Base-by-base conservation (phyloP, 1,284 basidiomycete genomes). In the Leucoagaricus sp. region DNA sequence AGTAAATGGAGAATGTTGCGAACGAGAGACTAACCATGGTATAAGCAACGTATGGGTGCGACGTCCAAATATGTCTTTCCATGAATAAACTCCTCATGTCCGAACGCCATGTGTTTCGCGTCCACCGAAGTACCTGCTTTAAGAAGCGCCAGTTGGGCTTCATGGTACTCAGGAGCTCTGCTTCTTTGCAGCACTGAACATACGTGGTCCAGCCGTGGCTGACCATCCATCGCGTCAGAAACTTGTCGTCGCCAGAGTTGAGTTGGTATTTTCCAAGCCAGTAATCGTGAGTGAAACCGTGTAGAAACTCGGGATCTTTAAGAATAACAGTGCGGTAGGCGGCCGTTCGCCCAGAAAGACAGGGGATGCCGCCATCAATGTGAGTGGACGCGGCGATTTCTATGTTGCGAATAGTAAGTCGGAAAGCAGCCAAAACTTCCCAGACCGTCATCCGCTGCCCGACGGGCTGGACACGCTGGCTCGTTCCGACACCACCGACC, bases 151-250 rank as follows among this genome's bases (percentile, higher is more conserved):
- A 96, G 74, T 96, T 93, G 38, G 93, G 93, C 73, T 96, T 96
- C 93, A 95, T 96, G 51, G 93, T 96, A 72, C 87, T 91, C 53
- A 94, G 77, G 38, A 96, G 77, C 74, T 95, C 93, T 13, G 92
- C 93, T 74, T 95, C 93, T 69, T 86, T 86, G 79, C 92, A 95
- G 66, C 87, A 89, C 70, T 96, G 94, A 44, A 95, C 92, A 70
- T 94, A 94, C 15, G 93, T 96, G 71, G 82, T 89, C 94, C 94
- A 96, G 15, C 93, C 93, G 68, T 95, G 92, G 68, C 85, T 88
- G 60, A 96, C 93, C 91, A 95, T 94, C 94, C 94, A 96, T 33
- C 94, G 79, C n/a, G 94, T 96, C 67, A 96, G 77, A 75, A 94
- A 96, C 74, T 96, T 96, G 80, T 95, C 93, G 75, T 95, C 93